Base-by-base conservation (phyloP, 1,139 yeast species). In the Diutina catenulata region DNA sequence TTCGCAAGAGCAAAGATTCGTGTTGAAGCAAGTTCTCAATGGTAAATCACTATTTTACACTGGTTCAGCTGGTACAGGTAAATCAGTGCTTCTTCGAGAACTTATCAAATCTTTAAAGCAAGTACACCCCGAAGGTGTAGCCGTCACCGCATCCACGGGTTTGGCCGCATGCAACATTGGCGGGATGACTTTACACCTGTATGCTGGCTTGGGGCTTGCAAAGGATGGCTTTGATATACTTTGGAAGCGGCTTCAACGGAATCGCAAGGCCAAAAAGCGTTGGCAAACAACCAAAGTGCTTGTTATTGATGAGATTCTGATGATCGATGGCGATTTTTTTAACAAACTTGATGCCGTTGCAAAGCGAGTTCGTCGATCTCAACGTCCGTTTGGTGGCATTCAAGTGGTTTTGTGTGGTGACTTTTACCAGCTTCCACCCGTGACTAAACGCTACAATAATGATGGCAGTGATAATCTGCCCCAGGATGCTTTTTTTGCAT, bases 91-190 rank as follows among this genome's bases (percentile, higher is more conserved):
- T 9, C 59, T 87, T 38, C 62, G 70, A 37, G 71, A 73, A 31
- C 59, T 87, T 26, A 82, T 86, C 16, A 51, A 55, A 10, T 53
- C 59, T 13, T 55, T 62, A 5, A 57, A 64, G 36, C 53, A 62
- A 40, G 52, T 47, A 18, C 55, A 59, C 46, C 74, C 74, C 2
- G 49, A 56, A 2, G 63, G 62, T 9, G 80, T 87, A 3, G 95
- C 91, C 0, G 76, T 87, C 2, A 81, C 94, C 1, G 96, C 96
- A 0, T 82, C 95, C 0, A 86, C 95, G 0, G 97, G 96, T 1
- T 59, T 87, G 47, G 96, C 96, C 0, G 95, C 95, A 0, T 74
- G 83, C 33, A 84, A 81, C 49, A 78, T 87, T 47, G 91, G 87
- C 1, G 96, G 96, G 14, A 71, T 68, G 27, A 87, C 96, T 0